Base-by-base conservation (phyloP, 352 stramenopile species). In the Pythium utonaiense region DNA sequence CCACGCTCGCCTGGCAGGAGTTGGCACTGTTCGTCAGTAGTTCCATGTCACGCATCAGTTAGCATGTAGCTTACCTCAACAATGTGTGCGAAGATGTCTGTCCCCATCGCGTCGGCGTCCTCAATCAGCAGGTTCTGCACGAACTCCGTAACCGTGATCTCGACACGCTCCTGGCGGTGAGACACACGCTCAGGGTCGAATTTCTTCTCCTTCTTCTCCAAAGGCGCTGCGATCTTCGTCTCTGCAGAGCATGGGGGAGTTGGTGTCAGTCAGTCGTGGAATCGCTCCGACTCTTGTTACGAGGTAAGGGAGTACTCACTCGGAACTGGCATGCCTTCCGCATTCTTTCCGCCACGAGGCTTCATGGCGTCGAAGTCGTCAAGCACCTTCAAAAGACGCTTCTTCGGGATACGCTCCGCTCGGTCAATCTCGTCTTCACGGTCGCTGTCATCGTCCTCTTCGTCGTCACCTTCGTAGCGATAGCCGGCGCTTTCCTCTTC, bases 1-100 rank as follows among this genome's bases (percentile, higher is more conserved):
- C 76, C 14, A 88, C 83, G 47, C 69, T 93, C 42, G 78, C 79
- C 80, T 91, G n/a, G n/a, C n/a, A n/a, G n/a, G n/a, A n/a, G n/a
- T n/a, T n/a, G n/a, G n/a, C n/a, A n/a, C n/a, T n/a, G n/a, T n/a
- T n/a, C n/a, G n/a, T n/a, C n/a, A n/a, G n/a, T n/a, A n/a, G n/a
- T n/a, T n/a, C n/a, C n/a, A n/a, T n/a, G n/a, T n/a, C n/a, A n/a
- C n/a, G n/a, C n/a, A n/a, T n/a, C n/a, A n/a, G n/a, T 27, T 24
- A 5, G 51, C 10, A 42, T 6, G 10, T 3, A 28, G 44, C 67
- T 33, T 42, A 92, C 83, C 61, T 93, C 83, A 5, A 90, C 67
- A 40, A 93, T 73, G 58, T 75, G 82, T 12, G 81, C 74, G 52
- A 93, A 72, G 28, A 93, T 75, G 45, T 91, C 70, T 17, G 66